A percentile compares a stretch with the other conserved stretches of the same genome.
Conservation (phyloP, 164 flowering plant genomes). For the Chimonanthus praecox region DNA sequence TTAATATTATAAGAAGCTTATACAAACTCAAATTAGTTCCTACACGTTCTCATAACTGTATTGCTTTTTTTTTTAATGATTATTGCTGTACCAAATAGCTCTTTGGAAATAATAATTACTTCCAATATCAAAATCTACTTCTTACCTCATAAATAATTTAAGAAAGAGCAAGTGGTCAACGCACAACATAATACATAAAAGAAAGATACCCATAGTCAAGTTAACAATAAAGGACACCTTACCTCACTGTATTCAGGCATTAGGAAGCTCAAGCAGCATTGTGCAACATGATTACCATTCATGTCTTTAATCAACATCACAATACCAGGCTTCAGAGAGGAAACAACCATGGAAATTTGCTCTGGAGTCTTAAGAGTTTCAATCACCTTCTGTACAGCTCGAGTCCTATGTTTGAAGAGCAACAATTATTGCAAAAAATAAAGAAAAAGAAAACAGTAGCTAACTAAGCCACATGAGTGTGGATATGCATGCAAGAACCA, state of each 20-base stretch:
- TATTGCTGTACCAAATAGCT: too few relatives aligned
- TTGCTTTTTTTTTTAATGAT: too few relatives aligned
- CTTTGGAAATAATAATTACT: too few relatives aligned
- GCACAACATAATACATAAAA: too few relatives aligned
- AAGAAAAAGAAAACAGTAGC: background rate
- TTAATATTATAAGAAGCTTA: too few relatives aligned
- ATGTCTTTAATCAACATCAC: slow-evolving; percentile 51
- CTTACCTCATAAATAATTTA: too few relatives aligned
- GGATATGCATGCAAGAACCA: background rate
- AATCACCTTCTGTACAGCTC: slow-evolving; percentile 72
- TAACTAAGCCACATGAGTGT: background rate
- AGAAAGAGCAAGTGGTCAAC: too few relatives aligned
- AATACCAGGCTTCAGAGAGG: slow-evolving; percentile 49
- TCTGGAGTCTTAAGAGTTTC: slow-evolving; percentile 54
- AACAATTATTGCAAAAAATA: too few relatives aligned
- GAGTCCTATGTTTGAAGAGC: slow-evolving; percentile 41
- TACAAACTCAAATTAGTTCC: too few relatives aligned
- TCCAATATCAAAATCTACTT: too few relatives aligned
- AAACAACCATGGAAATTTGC: slow-evolving; percentile 50
- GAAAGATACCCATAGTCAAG: too few relatives aligned
- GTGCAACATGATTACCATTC: slow-evolving; percentile 80
- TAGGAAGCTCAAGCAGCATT: slow-evolving; percentile 60
- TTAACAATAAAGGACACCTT: slow-evolving; percentile 2
- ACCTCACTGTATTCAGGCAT: slow-evolving; percentile 48
- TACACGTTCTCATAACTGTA: too few relatives aligned